phyloP scores from a whole-genome alignment of 176 grass and related monocot genomes.

The Microstegium vimineum region DNA sequence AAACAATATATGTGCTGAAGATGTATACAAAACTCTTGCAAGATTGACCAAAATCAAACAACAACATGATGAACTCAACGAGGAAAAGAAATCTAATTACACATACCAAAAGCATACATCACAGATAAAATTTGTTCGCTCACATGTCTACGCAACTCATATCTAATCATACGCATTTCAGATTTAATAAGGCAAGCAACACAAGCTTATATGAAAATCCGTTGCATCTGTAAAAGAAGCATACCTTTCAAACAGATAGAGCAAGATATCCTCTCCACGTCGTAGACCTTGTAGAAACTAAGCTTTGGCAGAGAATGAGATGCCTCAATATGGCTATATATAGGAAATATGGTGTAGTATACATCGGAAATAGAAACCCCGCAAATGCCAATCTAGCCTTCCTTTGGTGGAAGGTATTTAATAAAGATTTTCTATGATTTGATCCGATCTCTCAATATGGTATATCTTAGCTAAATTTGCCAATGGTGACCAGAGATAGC shows the following conservation, averaged over 20 bases:
- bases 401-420: not conserved
- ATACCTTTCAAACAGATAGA: not conserved
- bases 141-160: not conserved
- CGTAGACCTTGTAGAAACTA: not conserved
- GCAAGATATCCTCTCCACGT: not conserved
- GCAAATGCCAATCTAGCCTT: not conserved
- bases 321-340: not conserved
- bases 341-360: not conserved
- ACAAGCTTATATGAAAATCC: not conserved
- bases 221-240: not conserved
- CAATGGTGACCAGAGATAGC: not conserved
- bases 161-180: not conserved
- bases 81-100: too few species aligned
- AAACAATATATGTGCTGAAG: too few species aligned
- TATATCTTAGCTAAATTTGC: not conserved
- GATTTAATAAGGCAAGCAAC: not conserved
- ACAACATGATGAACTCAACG: too few species aligned
- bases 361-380: not conserved
- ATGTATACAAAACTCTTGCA: too few species aligned
- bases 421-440: not conserved
- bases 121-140: not conserved
- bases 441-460: not conserved
- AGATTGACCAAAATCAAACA: too few species aligned
- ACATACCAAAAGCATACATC: not conserved
- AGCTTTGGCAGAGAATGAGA: not conserved